Conservation (phyloP, 2,329 filamentous ascomycete genomes). For the Davidsoniella neocaledoniae region DNA sequence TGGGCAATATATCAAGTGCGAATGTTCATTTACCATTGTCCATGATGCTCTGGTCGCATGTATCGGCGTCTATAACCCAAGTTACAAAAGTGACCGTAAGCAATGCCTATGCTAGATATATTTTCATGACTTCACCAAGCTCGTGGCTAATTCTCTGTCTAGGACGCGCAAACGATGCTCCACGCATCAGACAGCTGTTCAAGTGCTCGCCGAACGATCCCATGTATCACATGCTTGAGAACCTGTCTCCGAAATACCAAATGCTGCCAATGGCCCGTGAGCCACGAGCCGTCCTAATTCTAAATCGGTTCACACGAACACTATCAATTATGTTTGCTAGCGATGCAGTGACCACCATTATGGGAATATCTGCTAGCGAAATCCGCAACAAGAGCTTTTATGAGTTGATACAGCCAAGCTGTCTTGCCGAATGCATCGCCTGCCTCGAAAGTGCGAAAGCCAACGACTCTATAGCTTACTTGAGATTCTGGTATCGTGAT, state of each 20-base stretch:
- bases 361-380: constrained; percentile 53
- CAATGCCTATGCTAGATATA: constrained; percentile 13
- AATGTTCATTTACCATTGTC: constrained; percentile 79
- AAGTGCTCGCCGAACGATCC: constrained; percentile 68
- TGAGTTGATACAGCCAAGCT: constrained; percentile 66
- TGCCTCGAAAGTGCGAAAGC: constrained; percentile 74
- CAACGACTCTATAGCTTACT: constrained; percentile 79
- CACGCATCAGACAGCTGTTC: constrained; percentile 62
- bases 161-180: constrained; percentile 65
- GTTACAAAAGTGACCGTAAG: constrained; percentile 59
- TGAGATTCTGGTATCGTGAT: constrained; percentile 72
- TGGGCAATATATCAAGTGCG: constrained; percentile 52
- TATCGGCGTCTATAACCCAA: constrained; percentile 58
- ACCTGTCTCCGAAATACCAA: constrained; percentile 66
- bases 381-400: constrained; percentile 71
- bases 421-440: constrained; percentile 56
- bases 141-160: constrained; percentile 3
- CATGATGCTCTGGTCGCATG: constrained; percentile 78
- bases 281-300: constrained; percentile 65
- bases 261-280: constrained; percentile 50
- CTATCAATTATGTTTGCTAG: constrained; percentile 78
- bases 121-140: background rate
- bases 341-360: constrained; percentile 54
- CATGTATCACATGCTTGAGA: constrained; percentile 77
- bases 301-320: constrained; percentile 73